Base-by-base conservation (phyloP, 2,329 filamentous ascomycete genomes). In the Dactylellina drechsleri region DNA sequence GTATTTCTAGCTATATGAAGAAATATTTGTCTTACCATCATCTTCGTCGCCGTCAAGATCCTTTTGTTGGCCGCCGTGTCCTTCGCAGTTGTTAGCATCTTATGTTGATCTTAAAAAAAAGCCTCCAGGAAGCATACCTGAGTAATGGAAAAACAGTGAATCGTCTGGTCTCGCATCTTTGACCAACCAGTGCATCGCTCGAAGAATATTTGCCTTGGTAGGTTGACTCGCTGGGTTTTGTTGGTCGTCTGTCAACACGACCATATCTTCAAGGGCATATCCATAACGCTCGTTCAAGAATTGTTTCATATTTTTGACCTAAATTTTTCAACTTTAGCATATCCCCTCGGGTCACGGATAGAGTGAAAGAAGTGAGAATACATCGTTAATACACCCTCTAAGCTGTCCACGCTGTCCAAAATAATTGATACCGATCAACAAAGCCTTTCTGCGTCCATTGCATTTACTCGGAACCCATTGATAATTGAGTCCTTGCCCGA, bases 371-470 rank as follows among this genome's bases (percentile, higher is more conserved):
- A 20, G 20, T 23, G 18, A 36, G n/a, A 64, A 52, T 65, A 75
- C 89, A 81, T 93, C 91, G 82, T 93, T 93, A 85, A 93, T 92
- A 82, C 91, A 93, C 50, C 91, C 91, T 73, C 88, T 85, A 62
- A 93, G 86, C 84, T 92, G 89, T 57, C 87, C 90, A 20, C 88
- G 83, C 80, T 91, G 89, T 61, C 88, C 88, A 79, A 92, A 90
- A 84, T 93, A 93, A 84, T 93, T 93, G 85, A 93, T 92, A 61
- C 91, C 91, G 77, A 93, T 91, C 66, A 93, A 83, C 66, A 93
- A 83, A 6, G 91, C 91, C 83, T 92, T 92, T 79, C 90, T 86
- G 77, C 86, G 86, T 61, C 91, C 91, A 5, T 88, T 89, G 81
- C 91, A 93, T 80, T 89, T 88, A 54, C 79, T 79, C 16, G 72